Percentiles rank a stretch among this genome's conserved stretches.
Conservation (phyloP, 2,329 filamentous ascomycete species). For the Gliomastix tumulicola region DNA sequence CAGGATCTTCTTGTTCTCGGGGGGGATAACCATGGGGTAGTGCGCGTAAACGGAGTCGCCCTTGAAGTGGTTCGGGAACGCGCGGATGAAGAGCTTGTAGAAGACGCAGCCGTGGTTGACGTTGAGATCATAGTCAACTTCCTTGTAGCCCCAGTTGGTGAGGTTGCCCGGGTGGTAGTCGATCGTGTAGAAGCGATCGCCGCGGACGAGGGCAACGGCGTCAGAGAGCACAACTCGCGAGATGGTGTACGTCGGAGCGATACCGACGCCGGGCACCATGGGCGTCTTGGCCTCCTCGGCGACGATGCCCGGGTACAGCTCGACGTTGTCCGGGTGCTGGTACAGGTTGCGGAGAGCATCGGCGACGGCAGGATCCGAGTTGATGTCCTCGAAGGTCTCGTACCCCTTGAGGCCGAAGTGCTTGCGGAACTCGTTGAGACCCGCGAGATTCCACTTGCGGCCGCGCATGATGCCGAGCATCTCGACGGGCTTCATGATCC, state of each 20-base stretch:
- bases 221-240: conserved; percentile 72
- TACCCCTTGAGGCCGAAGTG: conserved; percentile 74
- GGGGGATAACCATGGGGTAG: conserved; percentile 65
- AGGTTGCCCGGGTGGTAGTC: conserved; percentile 69
- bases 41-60: conserved; percentile 75
- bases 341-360: conserved; percentile 61
- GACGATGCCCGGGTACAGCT: conserved; percentile 73
- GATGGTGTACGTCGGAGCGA: conserved; percentile 69
- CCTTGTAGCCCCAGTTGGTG: conserved; percentile 79
- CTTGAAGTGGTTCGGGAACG: conserved; percentile 75
- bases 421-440: conserved; percentile 78
- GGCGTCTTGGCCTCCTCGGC: conserved; percentile 69
- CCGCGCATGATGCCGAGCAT: conserved; percentile 75
- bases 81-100: conserved; percentile 75
- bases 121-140: conserved; percentile 64
- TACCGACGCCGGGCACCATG: conserved; percentile 68
- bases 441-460: conserved; percentile 68
- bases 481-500: conserved; percentile 67
- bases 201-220: conserved; percentile 70
- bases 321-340: conserved; percentile 72
- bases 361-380: conserved; percentile 65
- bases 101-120: conserved; percentile 78
- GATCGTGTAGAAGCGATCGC: conserved; percentile 72
- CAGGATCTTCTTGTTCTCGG: conserved; percentile 66
- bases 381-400: conserved; percentile 76